Conservation (phyloP, 2,329 filamentous ascomycete species). For the Colletotrichum limetticola region DNA sequence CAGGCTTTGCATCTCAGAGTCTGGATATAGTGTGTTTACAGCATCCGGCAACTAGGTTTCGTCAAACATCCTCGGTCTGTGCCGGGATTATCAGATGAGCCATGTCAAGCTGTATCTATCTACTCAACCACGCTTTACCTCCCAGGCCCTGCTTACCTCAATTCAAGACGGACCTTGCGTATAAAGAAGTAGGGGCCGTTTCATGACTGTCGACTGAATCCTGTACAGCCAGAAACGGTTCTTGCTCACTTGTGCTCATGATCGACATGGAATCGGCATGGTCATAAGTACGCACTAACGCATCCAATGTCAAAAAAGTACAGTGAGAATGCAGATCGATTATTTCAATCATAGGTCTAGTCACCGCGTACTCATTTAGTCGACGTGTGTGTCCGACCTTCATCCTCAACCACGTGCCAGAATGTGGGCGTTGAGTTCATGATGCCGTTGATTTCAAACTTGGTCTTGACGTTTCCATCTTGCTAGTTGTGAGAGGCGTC, state of each 20-base stretch:
- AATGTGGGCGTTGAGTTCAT: neutral
- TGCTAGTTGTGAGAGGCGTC: neutral
- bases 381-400: neutral
- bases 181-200: neutral
- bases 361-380: neutral
- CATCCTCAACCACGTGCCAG: neutral
- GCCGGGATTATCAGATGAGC: neutral
- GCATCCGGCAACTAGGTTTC: neutral
- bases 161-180: too few relatives aligned
- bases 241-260: neutral
- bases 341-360: neutral
- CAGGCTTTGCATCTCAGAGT: conserved; percentile 1
- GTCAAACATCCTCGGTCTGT: neutral
- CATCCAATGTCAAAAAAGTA: neutral
- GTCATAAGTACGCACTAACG: neutral
- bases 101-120: neutral
- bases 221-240: neutral
- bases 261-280: neutral
- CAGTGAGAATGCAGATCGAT: neutral
- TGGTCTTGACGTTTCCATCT: neutral
- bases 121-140: neutral
- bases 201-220: too few relatives aligned
- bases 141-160: neutral
- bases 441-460: neutral
- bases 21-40: neutral